Conservation (phyloP, 176 grass and related monocot genomes). For the Elaeis guineensis region DNA sequence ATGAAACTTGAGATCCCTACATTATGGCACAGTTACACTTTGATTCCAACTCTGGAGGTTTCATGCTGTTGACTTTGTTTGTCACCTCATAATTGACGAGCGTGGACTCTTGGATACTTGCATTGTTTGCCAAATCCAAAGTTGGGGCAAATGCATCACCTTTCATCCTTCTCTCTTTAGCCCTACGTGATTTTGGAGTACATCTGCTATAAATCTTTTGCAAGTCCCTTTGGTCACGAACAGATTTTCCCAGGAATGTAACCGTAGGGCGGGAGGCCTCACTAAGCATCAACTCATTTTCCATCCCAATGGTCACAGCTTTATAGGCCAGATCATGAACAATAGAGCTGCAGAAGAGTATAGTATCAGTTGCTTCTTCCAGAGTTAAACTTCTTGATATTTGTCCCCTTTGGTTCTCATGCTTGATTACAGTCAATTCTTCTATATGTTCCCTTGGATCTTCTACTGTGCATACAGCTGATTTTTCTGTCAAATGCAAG, state of each 20-base stretch:
- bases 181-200: slow-evolving; percentile 32
- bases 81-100: slow-evolving; percentile 26
- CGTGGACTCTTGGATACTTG: slow-evolving; percentile 26
- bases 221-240: slow-evolving; percentile 28
- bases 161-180: slow-evolving; percentile 82
- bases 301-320: slow-evolving; percentile 62
- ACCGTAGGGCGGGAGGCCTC: slow-evolving; percentile 27
- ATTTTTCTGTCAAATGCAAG: slow-evolving; percentile 13
- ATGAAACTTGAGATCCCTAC: slow-evolving; percentile 18
- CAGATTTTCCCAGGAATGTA: slow-evolving; percentile 28
- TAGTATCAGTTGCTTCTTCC: slow-evolving; percentile 78
- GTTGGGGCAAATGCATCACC: slow-evolving; percentile 24
- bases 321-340: slow-evolving; percentile 73
- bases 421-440: slow-evolving; percentile 19
- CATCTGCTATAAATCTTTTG: slow-evolving; percentile 29
- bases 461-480: too few relatives aligned
- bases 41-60: slow-evolving; percentile 73
- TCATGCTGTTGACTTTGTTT: slow-evolving; percentile 42
- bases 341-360: slow-evolving; percentile 86
- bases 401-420: slow-evolving; percentile 38
- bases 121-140: slow-evolving; percentile 9
- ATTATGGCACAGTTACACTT: slow-evolving; percentile 97
- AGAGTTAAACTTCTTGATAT: slow-evolving; percentile 63
- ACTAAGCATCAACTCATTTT: slow-evolving; percentile 20
- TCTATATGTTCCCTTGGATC: neutral